Percentiles rank a stretch among this genome's conserved stretches.
Conservation (phyloP, 371 early-diverging fungal genomes). For the Rhizopus stolonifer region DNA sequence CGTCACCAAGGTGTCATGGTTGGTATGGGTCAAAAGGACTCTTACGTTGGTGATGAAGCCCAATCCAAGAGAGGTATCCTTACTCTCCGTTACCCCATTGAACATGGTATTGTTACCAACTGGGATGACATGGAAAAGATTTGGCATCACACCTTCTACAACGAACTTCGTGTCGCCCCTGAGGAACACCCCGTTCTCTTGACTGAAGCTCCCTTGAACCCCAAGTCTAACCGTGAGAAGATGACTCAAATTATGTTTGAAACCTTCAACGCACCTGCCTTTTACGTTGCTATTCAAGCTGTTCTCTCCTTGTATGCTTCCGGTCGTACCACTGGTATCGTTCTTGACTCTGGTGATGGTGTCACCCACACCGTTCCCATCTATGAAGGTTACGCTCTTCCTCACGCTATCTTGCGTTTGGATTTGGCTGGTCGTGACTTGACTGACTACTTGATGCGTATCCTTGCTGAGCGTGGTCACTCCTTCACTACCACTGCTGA, state of each 20-base stretch:
- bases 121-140: constrained; percentile 99
- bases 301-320: constrained; percentile 97
- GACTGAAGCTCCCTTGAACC: constrained; percentile 99
- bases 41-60: constrained; percentile 99
- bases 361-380: constrained; percentile 99
- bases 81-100: constrained; percentile 99
- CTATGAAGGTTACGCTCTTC: constrained; percentile 99
- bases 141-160: constrained; percentile 99
- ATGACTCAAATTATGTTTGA: constrained; percentile 99
- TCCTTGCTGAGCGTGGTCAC: constrained; percentile 99
- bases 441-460: constrained; percentile 96
- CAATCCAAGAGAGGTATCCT: constrained; percentile 99
- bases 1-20: constrained; percentile 99
- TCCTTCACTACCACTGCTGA: constrained; percentile 99
- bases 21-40: constrained; percentile 99
- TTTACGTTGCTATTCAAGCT: constrained; percentile 99
- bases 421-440: constrained; percentile 97
- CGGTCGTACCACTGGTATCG: constrained; percentile 99
- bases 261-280: constrained; percentile 98
- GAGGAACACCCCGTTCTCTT: constrained; percentile 99
- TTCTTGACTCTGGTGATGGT: constrained; percentile 99
- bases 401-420: constrained; percentile 98
- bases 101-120: constrained; percentile 99
- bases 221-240: constrained; percentile 99
- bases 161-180: constrained; percentile 77